phyloP scores from a whole-genome alignment of 495 filamentous ascomycete species.

The Daldinia childiae region DNA sequence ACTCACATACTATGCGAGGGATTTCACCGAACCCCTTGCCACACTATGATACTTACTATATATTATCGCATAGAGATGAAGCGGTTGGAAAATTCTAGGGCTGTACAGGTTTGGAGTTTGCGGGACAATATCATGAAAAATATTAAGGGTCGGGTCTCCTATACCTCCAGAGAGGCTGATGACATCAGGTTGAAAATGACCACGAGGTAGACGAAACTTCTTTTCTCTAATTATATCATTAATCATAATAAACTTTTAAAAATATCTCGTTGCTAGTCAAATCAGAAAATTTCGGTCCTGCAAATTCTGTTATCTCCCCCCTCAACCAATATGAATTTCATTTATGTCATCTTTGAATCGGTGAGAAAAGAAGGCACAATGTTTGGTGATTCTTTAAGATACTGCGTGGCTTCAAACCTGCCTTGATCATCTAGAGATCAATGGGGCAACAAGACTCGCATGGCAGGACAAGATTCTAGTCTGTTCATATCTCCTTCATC shows the following conservation, averaged over 20 bases:
- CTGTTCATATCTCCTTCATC: not conserved
- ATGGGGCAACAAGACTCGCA: not conserved
- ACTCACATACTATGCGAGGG: not conserved
- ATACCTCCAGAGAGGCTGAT: not conserved
- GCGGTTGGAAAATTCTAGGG: slow-evolving; percentile 1
- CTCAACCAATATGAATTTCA: not conserved
- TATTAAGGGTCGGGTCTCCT: not conserved
- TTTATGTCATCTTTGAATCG: not conserved
- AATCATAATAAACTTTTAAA: slow-evolving; percentile 10
- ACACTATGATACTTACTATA: not conserved
- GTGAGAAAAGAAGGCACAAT: not conserved
- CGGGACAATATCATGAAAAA: not conserved
- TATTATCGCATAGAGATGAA: slow-evolving; percentile 7
- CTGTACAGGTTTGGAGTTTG: slow-evolving; percentile 5
- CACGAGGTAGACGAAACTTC: slow-evolving; percentile 22
- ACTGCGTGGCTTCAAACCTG: not conserved
- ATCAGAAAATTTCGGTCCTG: not conserved
- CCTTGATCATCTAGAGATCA: not conserved
- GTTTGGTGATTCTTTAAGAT: not conserved
- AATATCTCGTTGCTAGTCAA: not conserved
- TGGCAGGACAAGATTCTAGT: not conserved
- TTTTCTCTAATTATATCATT: slow-evolving; percentile 31
- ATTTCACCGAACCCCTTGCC: not conserved
- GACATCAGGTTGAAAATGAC: slow-evolving; percentile 13
- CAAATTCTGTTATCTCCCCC: not conserved